Conservation (phyloP, 108 stramenopile species). For the Nitzschia putrida region DNA sequence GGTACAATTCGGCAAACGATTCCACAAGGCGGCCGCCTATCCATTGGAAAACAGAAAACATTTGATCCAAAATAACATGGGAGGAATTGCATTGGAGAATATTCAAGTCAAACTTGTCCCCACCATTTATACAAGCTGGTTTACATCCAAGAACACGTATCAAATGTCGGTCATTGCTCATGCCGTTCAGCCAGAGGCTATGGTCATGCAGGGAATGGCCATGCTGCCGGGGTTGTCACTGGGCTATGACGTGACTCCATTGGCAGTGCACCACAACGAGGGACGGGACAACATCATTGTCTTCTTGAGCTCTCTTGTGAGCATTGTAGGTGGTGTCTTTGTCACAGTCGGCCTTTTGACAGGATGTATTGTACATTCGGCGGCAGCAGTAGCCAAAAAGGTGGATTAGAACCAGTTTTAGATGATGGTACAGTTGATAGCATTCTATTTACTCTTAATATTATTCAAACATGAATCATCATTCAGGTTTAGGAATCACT, state of each 20-base stretch:
- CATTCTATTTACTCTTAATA: too few species aligned
- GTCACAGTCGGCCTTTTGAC: slow-evolving; percentile 80
- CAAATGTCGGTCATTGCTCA: slow-evolving; percentile 63
- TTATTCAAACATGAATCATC: too few species aligned
- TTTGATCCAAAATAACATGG: slow-evolving; percentile 63
- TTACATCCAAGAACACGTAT: slow-evolving; percentile 38
- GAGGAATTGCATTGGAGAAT: slow-evolving; percentile 66
- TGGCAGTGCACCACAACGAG: slow-evolving; percentile 73
- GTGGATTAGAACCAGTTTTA: slow-evolving; percentile 53
- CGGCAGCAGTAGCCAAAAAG: slow-evolving; percentile 79
- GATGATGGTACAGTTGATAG: too few species aligned
- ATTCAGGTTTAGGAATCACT: not conserved
- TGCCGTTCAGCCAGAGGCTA: slow-evolving; percentile 70
- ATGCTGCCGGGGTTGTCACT: slow-evolving; percentile 69
- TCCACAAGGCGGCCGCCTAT: slow-evolving; percentile 48
- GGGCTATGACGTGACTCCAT: slow-evolving; percentile 78
- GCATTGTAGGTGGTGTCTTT: slow-evolving; percentile 88
- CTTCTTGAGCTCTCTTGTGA: slow-evolving; percentile 72
- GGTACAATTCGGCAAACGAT: slow-evolving; percentile 71
- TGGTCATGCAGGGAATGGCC: slow-evolving; percentile 56
- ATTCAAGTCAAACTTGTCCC: slow-evolving; percentile 75
- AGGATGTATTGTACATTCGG: slow-evolving; percentile 73
- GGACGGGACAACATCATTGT: slow-evolving; percentile 72
- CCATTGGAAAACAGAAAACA: slow-evolving; percentile 57
- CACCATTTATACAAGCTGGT: slow-evolving; percentile 55